A percentile compares a stretch with the other conserved stretches of the same genome.
Evolutionary conservation across 2,329 filamentous ascomycete genomes (phyloP).

Genomic region (Fusarium nanum): DNA sequence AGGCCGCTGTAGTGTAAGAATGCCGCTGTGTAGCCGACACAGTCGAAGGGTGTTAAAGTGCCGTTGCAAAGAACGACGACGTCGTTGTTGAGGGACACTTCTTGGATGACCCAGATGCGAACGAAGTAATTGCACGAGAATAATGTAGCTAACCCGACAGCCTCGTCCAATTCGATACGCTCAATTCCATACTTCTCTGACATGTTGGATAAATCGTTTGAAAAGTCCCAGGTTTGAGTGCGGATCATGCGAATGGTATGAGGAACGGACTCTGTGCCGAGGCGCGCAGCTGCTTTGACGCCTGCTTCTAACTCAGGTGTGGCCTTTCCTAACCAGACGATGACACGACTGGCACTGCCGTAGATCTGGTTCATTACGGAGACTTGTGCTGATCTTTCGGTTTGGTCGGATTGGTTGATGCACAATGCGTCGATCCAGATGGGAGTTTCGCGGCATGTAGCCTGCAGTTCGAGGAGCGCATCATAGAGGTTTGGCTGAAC

Average conservation of each 20-base stretch:
- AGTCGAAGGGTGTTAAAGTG: background rate
- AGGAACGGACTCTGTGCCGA: background rate
- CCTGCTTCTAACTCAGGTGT: background rate
- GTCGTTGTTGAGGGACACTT: background rate
- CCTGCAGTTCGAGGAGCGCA: background rate
- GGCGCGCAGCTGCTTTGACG: background rate
- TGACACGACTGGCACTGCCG: background rate
- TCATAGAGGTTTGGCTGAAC: background rate
- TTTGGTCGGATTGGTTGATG: conserved; percentile 1
- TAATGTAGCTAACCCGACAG: accelerated
- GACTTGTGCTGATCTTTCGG: conserved; percentile 2
- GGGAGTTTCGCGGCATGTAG: background rate
- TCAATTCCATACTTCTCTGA: background rate
- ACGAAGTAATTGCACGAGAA: background rate
- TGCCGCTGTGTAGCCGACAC: background rate
- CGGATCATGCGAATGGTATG: background rate
- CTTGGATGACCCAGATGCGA: background rate
- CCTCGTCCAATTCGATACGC: background rate
- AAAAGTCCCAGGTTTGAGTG: background rate
- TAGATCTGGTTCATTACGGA: conserved; percentile 1
- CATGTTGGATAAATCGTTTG: background rate
- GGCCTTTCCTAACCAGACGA: conserved; percentile 3
- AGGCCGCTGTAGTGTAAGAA: conserved; percentile 12
- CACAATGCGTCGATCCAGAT: conserved; percentile 13
- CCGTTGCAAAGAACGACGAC: background rate